Conservation (phyloP, 139 green algal species). For the Micromonas commoda region DNA sequence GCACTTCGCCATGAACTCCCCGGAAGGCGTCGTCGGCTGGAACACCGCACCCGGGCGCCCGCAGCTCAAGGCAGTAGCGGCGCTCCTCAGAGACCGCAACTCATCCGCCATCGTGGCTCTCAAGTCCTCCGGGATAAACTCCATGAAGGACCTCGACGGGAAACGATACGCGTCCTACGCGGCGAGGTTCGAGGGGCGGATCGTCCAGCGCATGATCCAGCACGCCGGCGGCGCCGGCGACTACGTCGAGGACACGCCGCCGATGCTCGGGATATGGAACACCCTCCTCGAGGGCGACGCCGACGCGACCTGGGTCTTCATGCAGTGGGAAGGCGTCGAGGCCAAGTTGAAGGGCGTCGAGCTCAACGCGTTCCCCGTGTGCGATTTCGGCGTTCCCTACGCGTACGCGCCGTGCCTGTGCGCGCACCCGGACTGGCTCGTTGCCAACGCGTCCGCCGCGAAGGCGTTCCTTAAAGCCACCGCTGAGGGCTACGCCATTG, state of each 20-base stretch:
- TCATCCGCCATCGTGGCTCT: slow-evolving; percentile 70
- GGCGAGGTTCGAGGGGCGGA: slow-evolving; percentile 74
- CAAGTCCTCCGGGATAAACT: slow-evolving; percentile 40
- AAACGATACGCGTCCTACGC: slow-evolving; percentile 68
- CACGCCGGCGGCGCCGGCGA: slow-evolving; percentile 69
- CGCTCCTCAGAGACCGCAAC: slow-evolving; percentile 28
- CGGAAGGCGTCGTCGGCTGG: slow-evolving; percentile 22
- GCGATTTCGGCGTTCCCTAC: slow-evolving; percentile 22
- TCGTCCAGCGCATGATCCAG: slow-evolving; percentile 46
- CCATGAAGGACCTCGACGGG: slow-evolving; percentile 61
- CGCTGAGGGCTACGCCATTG: slow-evolving; percentile 48
- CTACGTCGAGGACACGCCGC: slow-evolving; percentile 57
- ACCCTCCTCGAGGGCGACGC: slow-evolving; percentile 55
- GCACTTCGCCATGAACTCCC: slow-evolving; percentile 26
- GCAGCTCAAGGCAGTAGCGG: slow-evolving; percentile 14
- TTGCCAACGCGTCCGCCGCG: neutral
- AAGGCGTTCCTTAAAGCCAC: slow-evolving; percentile 19
- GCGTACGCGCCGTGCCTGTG: slow-evolving; percentile 22
- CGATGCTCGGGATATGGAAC: slow-evolving; percentile 78
- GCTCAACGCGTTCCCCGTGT: slow-evolving; percentile 65
- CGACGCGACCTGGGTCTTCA: slow-evolving; percentile 82
- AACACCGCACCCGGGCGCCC: slow-evolving; percentile 13
- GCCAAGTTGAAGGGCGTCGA: slow-evolving; percentile 55
- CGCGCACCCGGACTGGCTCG: neutral
- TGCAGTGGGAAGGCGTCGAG: slow-evolving; percentile 74